Conservation (phyloP, 2,329 filamentous ascomycete species). For the Phialocephala subalpina region DNA sequence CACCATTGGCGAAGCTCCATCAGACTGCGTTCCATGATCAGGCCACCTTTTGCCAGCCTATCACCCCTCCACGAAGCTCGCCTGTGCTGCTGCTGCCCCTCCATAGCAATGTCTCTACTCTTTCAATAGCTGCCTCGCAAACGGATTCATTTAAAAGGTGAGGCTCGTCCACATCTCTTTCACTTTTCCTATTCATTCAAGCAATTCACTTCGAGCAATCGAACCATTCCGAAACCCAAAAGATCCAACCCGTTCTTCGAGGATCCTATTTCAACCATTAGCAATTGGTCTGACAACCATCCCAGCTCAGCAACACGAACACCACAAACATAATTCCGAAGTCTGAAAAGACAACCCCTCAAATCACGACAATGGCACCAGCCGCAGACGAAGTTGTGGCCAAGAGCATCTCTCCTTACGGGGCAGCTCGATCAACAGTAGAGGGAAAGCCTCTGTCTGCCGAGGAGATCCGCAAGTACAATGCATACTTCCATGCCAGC, state of each 20-base stretch:
- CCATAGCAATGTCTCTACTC: neutral
- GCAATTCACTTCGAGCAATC: constrained; percentile 20
- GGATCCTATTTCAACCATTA: constrained; percentile 13
- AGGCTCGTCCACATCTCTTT: constrained; percentile 15
- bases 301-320: constrained; percentile 9
- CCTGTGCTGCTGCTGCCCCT: constrained; percentile 28
- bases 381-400: constrained; percentile 47
- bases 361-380: constrained; percentile 32
- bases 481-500: constrained; percentile 77
- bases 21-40: constrained; percentile 18
- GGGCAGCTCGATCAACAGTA: constrained; percentile 70
- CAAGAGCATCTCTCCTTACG: constrained; percentile 69
- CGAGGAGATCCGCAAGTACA: constrained; percentile 73
- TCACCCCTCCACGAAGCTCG: constrained; percentile 19
- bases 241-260: constrained; percentile 3
- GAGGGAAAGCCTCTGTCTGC: constrained; percentile 66
- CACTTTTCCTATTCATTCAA: constrained; percentile 16
- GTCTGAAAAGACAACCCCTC: constrained; percentile 9
- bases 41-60: constrained; percentile 26
- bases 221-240: neutral
- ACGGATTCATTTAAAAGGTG: constrained; percentile 25
- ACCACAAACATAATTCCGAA: constrained; percentile 1
- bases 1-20: constrained; percentile 10
- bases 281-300: neutral
- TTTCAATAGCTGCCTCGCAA: constrained; percentile 13